Percentiles rank a stretch among this genome's conserved stretches.
These are phyloP conservation scores for Quercus gilva DNA, from an alignment of 306 rosid genomes.

Conservation along the genomic window DNA sequence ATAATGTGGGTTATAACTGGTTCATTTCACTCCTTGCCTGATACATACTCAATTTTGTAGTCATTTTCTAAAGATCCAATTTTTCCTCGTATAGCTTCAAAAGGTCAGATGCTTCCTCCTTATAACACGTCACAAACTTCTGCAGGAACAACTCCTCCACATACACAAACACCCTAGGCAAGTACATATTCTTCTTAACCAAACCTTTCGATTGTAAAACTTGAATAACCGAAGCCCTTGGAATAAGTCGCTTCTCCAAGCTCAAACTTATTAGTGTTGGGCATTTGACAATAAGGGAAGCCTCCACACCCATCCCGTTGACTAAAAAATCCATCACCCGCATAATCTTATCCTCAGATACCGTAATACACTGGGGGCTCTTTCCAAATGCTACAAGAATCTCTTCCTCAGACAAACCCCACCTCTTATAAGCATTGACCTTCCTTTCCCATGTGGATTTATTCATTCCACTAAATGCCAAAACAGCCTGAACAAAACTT, in stretches of 20 bases:
- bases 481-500: conserved; percentile 24
- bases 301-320: conserved; percentile 25
- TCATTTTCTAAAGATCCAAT: too few relatives aligned
- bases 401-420: conserved; percentile 58
- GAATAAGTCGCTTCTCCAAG: conserved; percentile 42
- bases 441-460: conserved; percentile 38
- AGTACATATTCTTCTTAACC: too few relatives aligned
- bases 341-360: conserved; percentile 33
- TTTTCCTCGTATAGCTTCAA: too few relatives aligned
- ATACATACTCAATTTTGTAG: too few relatives aligned
- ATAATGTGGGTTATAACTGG: too few relatives aligned
- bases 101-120: conserved; percentile 2
- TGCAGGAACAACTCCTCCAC: too few relatives aligned
- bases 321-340: conserved; percentile 39
- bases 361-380: conserved; percentile 38
- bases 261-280: conserved; percentile 15
- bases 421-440: conserved; percentile 31
- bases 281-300: conserved; percentile 13
- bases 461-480: conserved; percentile 3
- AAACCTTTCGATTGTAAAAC: too few relatives aligned
- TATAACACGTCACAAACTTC: too few relatives aligned
- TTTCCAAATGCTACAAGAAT: conserved; percentile 28
- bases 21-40: too few relatives aligned
- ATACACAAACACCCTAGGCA: too few relatives aligned
- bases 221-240: too few relatives aligned